Base-by-base conservation (phyloP, 208 protist species). In the Zelonia costaricensis region DNA sequence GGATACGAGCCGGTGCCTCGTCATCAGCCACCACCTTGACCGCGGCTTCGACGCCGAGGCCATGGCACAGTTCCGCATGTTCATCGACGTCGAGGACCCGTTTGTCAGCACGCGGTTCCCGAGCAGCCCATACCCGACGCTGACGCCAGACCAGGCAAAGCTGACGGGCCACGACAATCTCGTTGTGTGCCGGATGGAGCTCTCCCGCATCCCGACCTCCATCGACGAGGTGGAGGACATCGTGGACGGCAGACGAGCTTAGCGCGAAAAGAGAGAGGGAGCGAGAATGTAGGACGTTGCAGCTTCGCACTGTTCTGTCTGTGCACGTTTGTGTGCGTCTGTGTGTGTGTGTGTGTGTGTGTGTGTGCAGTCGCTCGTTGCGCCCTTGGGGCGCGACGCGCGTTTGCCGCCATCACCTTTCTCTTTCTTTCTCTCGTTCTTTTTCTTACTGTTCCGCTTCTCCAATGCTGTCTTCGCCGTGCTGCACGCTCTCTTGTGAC, bases 51-150 rank as follows among this genome's bases (percentile, higher is more conserved):
- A 56, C 27, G 88, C 82, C 3, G 61, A 70, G 40, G 80, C 79
- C 30, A 55, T 96, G 39, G 79, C 77, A 0, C 23, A 68, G 49
- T 96, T 94, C 47, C 82, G 82, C 44, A 96, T 94, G 91, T 91
- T 96, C 52, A 75, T 96, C 46, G 88, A 96, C 53, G 77, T 96
- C 16, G 87, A 96, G 51, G 86, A 92, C 23, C 80, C 74, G 1
- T 96, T 96, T 80, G 83, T 88, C 31, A 87, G 80, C 53, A 75
- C 54, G 16, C 82, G 76, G 15, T 69, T 82, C 15, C 35, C 55
- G 12, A 10, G 62, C 4, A 49, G 56, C 15, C 47, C 74, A 23
- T 91, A 93, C 60, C 86, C 90, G 10, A 54, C 65, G n/a, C 52
- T 90, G 51, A 57, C 46, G 31, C 23, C 55, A 3, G 59, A 77